These are phyloP conservation scores for Rhizomucor pusillus DNA, from an alignment of 371 early-diverging fungal genomes.

Conservation along the genomic window DNA sequence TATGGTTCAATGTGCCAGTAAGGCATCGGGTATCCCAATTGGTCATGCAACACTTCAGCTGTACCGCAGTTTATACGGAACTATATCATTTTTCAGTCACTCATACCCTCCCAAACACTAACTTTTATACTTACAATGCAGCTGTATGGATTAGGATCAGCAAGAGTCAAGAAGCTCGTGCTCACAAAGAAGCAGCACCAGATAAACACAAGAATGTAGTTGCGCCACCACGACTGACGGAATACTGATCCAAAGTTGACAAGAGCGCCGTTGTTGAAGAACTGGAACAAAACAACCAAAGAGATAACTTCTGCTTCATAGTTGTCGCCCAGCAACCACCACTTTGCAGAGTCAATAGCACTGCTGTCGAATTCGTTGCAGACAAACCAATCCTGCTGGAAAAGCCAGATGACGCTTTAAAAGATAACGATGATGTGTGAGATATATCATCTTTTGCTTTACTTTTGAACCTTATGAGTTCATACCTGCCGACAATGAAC, in stretches of 20 bases:
- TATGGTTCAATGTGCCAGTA: slow-evolving; percentile 55
- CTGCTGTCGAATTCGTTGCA: slow-evolving; percentile 76
- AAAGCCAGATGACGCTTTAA: slow-evolving; percentile 53
- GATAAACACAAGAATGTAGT: slow-evolving; percentile 57
- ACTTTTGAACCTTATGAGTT: not conserved
- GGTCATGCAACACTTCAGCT: slow-evolving; percentile 30
- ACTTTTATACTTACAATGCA: slow-evolving; percentile 42
- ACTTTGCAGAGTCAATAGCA: slow-evolving; percentile 58
- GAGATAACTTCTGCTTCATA: slow-evolving; percentile 69
- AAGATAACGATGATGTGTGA: not conserved
- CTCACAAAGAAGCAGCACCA: slow-evolving; percentile 52
- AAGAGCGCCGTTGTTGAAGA: slow-evolving; percentile 60
- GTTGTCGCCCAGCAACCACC: slow-evolving; percentile 83
- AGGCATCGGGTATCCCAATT: slow-evolving; percentile 52
- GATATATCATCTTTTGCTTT: not conserved
- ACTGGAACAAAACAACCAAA: slow-evolving; percentile 60
- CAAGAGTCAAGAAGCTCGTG: slow-evolving; percentile 54
- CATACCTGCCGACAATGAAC: slow-evolving; percentile 49
- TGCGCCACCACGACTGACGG: slow-evolving; percentile 60
- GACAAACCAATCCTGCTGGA: slow-evolving; percentile 65
- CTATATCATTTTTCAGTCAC: slow-evolving; percentile 7
- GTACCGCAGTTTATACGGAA: slow-evolving; percentile 81
- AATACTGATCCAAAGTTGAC: slow-evolving; percentile 70
- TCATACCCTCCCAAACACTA: not conserved
- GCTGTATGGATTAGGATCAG: slow-evolving; percentile 69